phyloP scores from a whole-genome alignment of 495 filamentous ascomycete genomes.

The Penicillium manginii region DNA sequence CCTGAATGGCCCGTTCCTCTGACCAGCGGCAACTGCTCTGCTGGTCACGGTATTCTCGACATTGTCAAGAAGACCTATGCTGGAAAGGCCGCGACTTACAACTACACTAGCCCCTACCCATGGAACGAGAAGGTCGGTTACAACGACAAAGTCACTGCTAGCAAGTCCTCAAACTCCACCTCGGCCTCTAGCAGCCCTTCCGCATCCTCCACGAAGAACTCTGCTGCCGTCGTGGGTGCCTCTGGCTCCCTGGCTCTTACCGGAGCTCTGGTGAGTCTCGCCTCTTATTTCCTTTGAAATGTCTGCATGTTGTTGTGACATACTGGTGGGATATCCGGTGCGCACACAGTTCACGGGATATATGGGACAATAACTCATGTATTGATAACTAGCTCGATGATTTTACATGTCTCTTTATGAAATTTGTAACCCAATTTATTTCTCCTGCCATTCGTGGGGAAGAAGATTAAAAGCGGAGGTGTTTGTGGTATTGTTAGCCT shows the following conservation, averaged over 20 bases:
- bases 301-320: neutral
- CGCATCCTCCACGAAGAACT: neutral
- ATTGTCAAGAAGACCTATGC: slow-evolving; percentile 45
- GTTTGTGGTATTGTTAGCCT: neutral
- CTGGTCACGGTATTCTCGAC: slow-evolving; percentile 45
- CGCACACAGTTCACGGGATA: neutral
- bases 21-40: slow-evolving; percentile 46
- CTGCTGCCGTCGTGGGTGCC: neutral
- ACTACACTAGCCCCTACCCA: slow-evolving; percentile 46
- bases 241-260: slow-evolving; percentile 4
- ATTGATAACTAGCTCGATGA: neutral
- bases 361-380: neutral
- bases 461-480: neutral
- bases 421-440: neutral
- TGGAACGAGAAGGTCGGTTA: slow-evolving; percentile 24
- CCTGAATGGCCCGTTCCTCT: slow-evolving; percentile 47
- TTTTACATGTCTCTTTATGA: neutral
- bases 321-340: neutral
- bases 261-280: slow-evolving; percentile 19
- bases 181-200: slow-evolving; percentile 4
- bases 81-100: slow-evolving; percentile 31
- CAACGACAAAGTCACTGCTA: slow-evolving; percentile 35
- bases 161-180: slow-evolving; percentile 1
- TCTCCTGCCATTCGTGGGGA: neutral
- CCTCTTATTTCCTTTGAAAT: slow-evolving; percentile 14